Evolutionary conservation across 768 basidiomycete species (phyloP).

Genomic region (Rhizopogon vinicolor): DNA sequence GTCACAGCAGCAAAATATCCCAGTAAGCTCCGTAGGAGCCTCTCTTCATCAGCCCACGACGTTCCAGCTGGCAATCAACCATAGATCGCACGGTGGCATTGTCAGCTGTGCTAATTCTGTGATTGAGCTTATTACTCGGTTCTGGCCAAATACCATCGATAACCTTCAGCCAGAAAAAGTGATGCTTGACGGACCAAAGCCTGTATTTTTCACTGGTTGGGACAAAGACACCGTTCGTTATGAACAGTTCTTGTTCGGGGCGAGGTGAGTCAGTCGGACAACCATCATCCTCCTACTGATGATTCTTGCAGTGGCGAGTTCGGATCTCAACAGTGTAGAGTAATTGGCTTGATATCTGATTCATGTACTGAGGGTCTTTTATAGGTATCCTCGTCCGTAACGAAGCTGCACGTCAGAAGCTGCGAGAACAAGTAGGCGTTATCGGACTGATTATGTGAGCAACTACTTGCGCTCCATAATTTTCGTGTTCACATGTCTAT

Average conservation of each 20-base stretch:
- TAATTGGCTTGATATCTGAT: neutral
- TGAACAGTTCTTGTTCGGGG: slow-evolving; percentile 55
- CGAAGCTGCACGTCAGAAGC: slow-evolving; percentile 41
- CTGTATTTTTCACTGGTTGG: slow-evolving; percentile 52
- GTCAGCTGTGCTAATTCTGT: slow-evolving; percentile 64
- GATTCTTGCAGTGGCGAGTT: slow-evolving; percentile 43
- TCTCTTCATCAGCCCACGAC: slow-evolving; percentile 24
- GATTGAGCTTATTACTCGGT: slow-evolving; percentile 53
- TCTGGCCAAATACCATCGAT: slow-evolving; percentile 67
- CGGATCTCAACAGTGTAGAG: slow-evolving; percentile 59
- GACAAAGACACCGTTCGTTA: slow-evolving; percentile 37
- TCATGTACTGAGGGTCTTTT: neutral
- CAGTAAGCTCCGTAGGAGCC: slow-evolving; percentile 7
- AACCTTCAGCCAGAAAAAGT: slow-evolving; percentile 50
- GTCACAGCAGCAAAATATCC: slow-evolving; percentile 18
- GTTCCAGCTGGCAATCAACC: slow-evolving; percentile 62
- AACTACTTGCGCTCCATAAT: neutral
- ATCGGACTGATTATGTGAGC: slow-evolving; percentile 57
- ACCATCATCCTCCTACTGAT: slow-evolving; percentile 8
- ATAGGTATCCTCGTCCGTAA: slow-evolving; percentile 70
- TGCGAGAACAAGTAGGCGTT: slow-evolving; percentile 50
- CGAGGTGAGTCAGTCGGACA: slow-evolving; percentile 29
- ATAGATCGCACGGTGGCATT: slow-evolving; percentile 70
- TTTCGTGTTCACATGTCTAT: neutral
- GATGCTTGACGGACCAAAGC: slow-evolving; percentile 47